These are phyloP conservation scores for Diutina siamensis DNA, from an alignment of 1,139 yeast genomes.

Conservation along the genomic window DNA sequence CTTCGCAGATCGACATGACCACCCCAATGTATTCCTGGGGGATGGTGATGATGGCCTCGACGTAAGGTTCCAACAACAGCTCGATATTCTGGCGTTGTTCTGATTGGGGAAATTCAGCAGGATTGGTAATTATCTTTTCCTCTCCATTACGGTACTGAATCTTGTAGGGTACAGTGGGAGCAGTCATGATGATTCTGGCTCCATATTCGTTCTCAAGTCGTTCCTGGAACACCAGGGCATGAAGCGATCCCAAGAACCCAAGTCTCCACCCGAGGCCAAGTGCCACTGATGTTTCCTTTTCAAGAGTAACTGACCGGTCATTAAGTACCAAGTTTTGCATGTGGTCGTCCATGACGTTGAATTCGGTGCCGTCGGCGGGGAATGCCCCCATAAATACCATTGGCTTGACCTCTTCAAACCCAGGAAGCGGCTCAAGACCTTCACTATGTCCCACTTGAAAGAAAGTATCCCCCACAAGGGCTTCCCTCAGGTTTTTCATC, in stretches of 20 bases:
- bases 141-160: constrained; percentile 53
- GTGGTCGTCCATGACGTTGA: constrained; percentile 80
- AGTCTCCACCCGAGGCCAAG: constrained; percentile 96
- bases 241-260: constrained; percentile 88
- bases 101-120: constrained; percentile 80
- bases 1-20: constrained; percentile 78
- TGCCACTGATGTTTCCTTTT: constrained; percentile 87
- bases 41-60: constrained; percentile 80
- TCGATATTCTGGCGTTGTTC: constrained; percentile 30
- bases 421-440: constrained; percentile 70
- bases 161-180: constrained; percentile 93
- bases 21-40: constrained; percentile 84
- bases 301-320: constrained; percentile 83
- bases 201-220: constrained; percentile 90
- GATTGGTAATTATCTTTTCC: constrained; percentile 65
- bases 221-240: constrained; percentile 90
- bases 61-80: constrained; percentile 74
- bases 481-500: constrained; percentile 79
- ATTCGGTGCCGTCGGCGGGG: constrained; percentile 91
- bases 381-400: constrained; percentile 98
- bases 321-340: constrained; percentile 79
- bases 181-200: constrained; percentile 80
- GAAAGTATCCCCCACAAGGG: constrained; percentile 86
- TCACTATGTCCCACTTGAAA: constrained; percentile 53
- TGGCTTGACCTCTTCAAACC: constrained; percentile 93